These are phyloP conservation scores for Sisymbrium irio DNA, from an alignment of 345 rosid genomes.

Conservation along the genomic window DNA sequence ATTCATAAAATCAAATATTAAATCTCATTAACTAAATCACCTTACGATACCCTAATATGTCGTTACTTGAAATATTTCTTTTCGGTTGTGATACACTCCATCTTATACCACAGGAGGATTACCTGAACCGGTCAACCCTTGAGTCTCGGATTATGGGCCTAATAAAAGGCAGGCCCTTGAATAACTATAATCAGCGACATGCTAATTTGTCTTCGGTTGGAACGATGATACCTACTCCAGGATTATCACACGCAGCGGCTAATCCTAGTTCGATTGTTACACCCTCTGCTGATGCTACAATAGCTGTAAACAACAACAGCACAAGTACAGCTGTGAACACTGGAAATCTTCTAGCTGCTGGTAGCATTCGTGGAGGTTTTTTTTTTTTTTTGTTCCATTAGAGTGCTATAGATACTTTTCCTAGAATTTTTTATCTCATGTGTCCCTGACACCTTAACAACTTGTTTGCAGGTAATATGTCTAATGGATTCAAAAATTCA, in stretches of 20 bases:
- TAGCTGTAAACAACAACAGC: constrained; percentile 49
- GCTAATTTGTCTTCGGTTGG: constrained; percentile 58
- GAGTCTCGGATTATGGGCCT: constrained; percentile 58
- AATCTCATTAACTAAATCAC: too few species aligned
- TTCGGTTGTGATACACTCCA: constrained; percentile 11
- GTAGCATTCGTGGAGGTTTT: constrained; percentile 50
- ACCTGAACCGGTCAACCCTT: constrained; percentile 63
- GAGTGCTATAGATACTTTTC: constrained; percentile 43
- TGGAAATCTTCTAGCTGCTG: constrained; percentile 49
- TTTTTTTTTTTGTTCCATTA: too few species aligned
- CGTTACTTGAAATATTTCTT: background rate
- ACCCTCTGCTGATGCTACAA: constrained; percentile 58
- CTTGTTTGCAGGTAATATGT: constrained; percentile 52
- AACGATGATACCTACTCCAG: constrained; percentile 95
- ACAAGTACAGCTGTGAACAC: constrained; percentile 48
- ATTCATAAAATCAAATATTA: too few species aligned
- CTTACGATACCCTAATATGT: too few species aligned
- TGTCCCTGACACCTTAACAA: constrained; percentile 12
- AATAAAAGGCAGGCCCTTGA: constrained; percentile 40
- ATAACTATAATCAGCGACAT: constrained; percentile 48
- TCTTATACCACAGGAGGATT: constrained; percentile 66
- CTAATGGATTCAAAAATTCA: constrained; percentile 70
- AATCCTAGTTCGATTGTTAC: constrained; percentile 53
- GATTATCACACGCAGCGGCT: constrained; percentile 54
- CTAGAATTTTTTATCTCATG: constrained; percentile 9